These are phyloP conservation scores for Ustilago sp. DNA, from an alignment of 1,284 basidiomycete genomes.

Conservation along the genomic window DNA sequence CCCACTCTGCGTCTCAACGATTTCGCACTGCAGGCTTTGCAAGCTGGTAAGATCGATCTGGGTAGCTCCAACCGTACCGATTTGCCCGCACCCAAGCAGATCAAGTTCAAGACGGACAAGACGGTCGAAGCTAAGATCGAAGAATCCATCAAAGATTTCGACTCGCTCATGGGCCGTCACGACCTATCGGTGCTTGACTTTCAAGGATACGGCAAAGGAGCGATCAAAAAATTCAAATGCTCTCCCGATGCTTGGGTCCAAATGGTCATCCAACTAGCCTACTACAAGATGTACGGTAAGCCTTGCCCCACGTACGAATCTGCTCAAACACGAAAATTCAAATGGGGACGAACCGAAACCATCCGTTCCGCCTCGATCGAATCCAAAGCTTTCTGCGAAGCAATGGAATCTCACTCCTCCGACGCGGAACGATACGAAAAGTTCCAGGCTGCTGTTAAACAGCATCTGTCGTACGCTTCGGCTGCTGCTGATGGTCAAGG, in stretches of 20 bases:
- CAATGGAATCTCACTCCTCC: conserved; percentile 79
- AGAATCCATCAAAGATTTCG: conserved; percentile 78
- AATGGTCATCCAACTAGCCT: conserved; percentile 94
- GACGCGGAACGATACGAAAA: conserved; percentile 77
- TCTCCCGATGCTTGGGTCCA: conserved; percentile 96
- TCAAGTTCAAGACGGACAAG: conserved; percentile 79
- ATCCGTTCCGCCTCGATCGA: conserved; percentile 87
- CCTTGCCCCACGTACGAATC: conserved; percentile 91
- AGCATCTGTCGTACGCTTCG: conserved; percentile 87
- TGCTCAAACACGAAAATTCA: conserved; percentile 92
- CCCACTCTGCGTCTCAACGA: conserved; percentile 95
- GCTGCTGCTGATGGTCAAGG: conserved; percentile 95
- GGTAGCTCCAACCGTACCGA: conserved; percentile 71
- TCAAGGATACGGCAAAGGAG: conserved; percentile 88
- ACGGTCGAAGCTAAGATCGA: conserved; percentile 73
- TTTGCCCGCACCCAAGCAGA: conserved; percentile 77
- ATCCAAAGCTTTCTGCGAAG: conserved; percentile 85
- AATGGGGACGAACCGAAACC: conserved; percentile 91
- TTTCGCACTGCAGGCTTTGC: conserved; percentile 84
- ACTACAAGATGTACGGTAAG: conserved; percentile 82
- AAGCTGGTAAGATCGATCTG: conserved; percentile 80
- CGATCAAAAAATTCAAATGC: conserved; percentile 87
- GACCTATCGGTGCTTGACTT: conserved; percentile 87
- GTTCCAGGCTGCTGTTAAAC: conserved; percentile 81
- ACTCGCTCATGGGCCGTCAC: conserved; percentile 81